These are phyloP conservation scores for Trichoderma hamatum DNA, from an alignment of 2,329 filamentous ascomycete species.

Conservation along the genomic window DNA sequence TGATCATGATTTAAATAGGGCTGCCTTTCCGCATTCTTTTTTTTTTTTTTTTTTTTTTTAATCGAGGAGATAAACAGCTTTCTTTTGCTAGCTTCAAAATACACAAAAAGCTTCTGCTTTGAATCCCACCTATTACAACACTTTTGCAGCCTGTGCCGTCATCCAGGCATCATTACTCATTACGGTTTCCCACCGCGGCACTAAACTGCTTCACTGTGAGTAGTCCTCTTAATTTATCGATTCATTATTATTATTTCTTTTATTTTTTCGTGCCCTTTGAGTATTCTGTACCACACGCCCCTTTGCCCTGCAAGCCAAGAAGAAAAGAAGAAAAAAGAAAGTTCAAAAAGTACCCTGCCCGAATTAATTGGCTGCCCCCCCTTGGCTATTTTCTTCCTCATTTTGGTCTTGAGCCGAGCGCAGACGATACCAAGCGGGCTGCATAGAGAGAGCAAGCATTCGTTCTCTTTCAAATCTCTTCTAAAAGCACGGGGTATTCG, in stretches of 20 bases:
- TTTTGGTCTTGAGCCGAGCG: slow-evolving; percentile 18
- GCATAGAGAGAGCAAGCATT: background rate
- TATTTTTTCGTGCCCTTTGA: background rate
- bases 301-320: slow-evolving; percentile 1
- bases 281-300: background rate
- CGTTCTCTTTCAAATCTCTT: background rate
- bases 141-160: slow-evolving; percentile 19
- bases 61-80: background rate
- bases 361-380: background rate
- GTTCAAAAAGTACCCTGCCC: slow-evolving; percentile 15
- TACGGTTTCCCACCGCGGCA: background rate
- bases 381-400: background rate
- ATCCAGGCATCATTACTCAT: slow-evolving; percentile 22
- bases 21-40: background rate
- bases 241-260: background rate
- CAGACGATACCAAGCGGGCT: slow-evolving; percentile 17
- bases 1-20: slow-evolving; percentile 16
- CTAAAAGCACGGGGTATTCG: background rate
- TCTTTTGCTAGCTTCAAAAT: background rate
- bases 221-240: background rate
- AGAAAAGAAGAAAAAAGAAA: background rate
- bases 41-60: background rate
- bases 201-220: slow-evolving; percentile 18
- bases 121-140: background rate
- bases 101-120: background rate